Percentiles rank a stretch among this genome's conserved stretches.
These are phyloP conservation scores for Sinapis alba DNA, from an alignment of 441 rosid species.

Conservation along the genomic window DNA sequence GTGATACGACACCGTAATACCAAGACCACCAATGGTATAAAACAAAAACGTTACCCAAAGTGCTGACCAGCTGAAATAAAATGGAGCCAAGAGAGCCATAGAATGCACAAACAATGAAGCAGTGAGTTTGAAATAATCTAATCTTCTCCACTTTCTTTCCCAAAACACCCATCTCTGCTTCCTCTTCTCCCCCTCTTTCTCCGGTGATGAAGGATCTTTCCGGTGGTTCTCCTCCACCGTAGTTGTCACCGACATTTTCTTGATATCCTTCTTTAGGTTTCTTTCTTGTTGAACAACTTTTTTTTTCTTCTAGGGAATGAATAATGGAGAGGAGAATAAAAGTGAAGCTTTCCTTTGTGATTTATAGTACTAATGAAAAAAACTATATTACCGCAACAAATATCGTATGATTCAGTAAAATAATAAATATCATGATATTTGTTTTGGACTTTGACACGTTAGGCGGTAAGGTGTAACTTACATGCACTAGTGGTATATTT, in stretches of 20 bases:
- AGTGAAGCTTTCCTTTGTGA: conserved; percentile 7
- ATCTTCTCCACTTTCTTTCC: conserved; percentile 66
- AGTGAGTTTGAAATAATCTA: conserved; percentile 53
- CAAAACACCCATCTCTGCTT: conserved; percentile 42
- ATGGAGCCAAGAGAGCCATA: conserved; percentile 69
- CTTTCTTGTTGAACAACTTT: neutral
- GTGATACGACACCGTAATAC: conserved; percentile 82
- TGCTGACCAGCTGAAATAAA: conserved; percentile 75
- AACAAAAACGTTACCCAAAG: conserved; percentile 63
- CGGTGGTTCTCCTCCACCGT: conserved; percentile 43
- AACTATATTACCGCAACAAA: conserved; percentile 7
- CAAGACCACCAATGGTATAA: conserved; percentile 68
- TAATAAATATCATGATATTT: conserved; percentile 38
- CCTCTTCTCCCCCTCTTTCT: conserved; percentile 44
- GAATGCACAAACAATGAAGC: conserved; percentile 61
- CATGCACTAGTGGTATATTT: conserved; percentile 27
- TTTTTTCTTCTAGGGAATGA: neutral
- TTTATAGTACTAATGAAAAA: conserved; percentile 23
- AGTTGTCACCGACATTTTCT: conserved; percentile 34
- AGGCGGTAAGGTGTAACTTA: conserved; percentile 1
- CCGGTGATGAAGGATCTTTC: conserved; percentile 58
- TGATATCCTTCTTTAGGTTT: neutral
- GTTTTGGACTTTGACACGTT: conserved; percentile 31
- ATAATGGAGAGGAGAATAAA: conserved; percentile 27
- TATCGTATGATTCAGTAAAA: conserved; percentile 15